Conservation (phyloP, 495 filamentous ascomycete species). For the Lasiosphaeria hispida region DNA sequence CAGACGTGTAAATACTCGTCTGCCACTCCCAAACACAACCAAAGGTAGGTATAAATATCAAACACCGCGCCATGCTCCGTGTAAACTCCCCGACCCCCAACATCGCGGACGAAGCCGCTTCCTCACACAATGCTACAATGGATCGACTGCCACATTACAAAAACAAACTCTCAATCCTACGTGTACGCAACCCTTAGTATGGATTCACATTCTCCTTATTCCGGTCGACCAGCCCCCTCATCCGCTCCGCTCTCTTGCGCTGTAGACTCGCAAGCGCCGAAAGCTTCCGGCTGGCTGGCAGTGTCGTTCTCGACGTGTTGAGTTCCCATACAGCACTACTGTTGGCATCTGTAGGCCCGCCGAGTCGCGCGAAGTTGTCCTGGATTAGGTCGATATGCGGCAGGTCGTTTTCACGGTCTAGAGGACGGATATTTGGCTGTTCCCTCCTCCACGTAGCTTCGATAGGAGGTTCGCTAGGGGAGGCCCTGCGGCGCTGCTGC, state of each 20-base stretch:
- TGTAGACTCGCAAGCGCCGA: conserved; percentile 64
- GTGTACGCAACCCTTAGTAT: conserved; percentile 4
- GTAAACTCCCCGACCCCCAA: neutral
- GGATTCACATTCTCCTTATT: conserved; percentile 48
- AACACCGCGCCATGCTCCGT: conserved; percentile 13
- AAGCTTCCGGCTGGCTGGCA: conserved; percentile 58
- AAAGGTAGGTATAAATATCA: conserved; percentile 2
- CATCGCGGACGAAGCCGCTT: neutral
- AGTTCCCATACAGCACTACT: conserved; percentile 28
- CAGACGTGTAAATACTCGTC: too few species aligned
- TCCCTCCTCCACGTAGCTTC: neutral
- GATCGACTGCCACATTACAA: neutral
- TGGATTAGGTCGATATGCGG: conserved; percentile 38
- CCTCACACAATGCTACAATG: conserved; percentile 4
- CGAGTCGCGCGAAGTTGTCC: conserved; percentile 41
- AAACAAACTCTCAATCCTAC: neutral
- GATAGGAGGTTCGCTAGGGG: neutral
- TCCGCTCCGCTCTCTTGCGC: conserved; percentile 46
- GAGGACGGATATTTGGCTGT: neutral
- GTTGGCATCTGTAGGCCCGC: conserved; percentile 29
- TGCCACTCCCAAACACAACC: too few species aligned
- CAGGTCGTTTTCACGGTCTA: conserved; percentile 18
- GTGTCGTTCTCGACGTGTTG: conserved; percentile 40
- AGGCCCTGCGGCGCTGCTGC: neutral
- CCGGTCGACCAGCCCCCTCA: conserved; percentile 18